Base-by-base conservation (phyloP, 345 rosid genomes). In the Cardiospermum halicacabum region DNA sequence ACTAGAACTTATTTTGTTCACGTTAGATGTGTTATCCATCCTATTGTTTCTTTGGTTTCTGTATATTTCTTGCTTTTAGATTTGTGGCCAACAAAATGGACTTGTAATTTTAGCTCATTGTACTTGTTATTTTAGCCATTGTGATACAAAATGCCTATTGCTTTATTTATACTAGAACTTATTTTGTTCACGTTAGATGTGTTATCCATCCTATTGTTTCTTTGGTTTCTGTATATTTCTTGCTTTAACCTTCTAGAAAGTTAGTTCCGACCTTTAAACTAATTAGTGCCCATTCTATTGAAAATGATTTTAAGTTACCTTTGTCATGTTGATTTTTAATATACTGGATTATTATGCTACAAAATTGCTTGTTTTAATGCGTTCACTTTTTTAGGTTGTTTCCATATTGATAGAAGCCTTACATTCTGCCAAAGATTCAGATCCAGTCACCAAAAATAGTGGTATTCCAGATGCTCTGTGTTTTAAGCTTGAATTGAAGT, bases 391-490 rank as follows among this genome's bases (percentile, higher is more conserved):
- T 36, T 64, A 94, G 99, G 96, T 84, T 64, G 59, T 94, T 64
- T 78, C 85, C 28, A 71, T 79, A 59, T 78, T 94, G 83, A 89
- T 94, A 74, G 99, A 89, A 74, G 92, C 96, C 62, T 77, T 94
- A 67, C 90, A 81, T 75, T 82, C 85, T 74, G 87, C 82, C 67
- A 89, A 84, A 82, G 97, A 91, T 74, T 63, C 68, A 48, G 99
- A 94, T 50, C 82, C 89, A 28, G 72, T 75, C 72, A 72, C 84
- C 73, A 89, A 70, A 72, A 81, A 64, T 73, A 76, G 73, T 72
- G 99, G 96, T 91, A 80, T 21, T 3, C 3, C 26, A 62, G 30
- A 56, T 70, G 58, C 53, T 50, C 37, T 65, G 11, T 31, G 8
- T 30, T 47, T 60, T 57, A 65, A 64, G 62, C 74, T 57, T 67